phyloP scores from a whole-genome alignment of 129 eudicot genomes.

The Oenanthe sinensis region DNA sequence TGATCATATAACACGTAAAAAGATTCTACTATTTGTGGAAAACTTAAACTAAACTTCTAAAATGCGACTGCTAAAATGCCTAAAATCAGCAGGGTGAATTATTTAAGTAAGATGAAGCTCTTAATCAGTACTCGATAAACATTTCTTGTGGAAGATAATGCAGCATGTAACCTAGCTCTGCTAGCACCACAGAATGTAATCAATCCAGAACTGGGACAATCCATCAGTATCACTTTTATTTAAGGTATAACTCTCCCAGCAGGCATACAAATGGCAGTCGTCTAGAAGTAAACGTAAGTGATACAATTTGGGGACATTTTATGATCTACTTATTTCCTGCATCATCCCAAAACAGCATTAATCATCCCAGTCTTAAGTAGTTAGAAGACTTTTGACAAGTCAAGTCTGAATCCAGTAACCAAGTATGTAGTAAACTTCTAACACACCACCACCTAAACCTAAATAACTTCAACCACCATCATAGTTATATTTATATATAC shows the following conservation, averaged over 20 bases:
- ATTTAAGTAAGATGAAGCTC: not conserved
- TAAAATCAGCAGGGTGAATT: not conserved
- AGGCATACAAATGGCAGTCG: not conserved
- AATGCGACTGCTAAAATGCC: not conserved
- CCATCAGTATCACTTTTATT: not conserved
- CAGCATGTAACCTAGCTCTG: not conserved
- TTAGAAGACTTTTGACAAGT: not conserved
- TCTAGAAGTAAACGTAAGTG: not conserved
- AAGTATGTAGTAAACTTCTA: not conserved
- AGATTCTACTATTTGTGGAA: not conserved
- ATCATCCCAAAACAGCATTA: not conserved
- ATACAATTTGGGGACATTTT: not conserved
- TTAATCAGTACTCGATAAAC: not conserved
- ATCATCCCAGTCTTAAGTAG: not conserved
- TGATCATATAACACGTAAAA: slow-evolving; percentile 4
- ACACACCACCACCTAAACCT: not conserved
- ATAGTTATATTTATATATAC: too few species aligned
- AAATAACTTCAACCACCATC: not conserved
- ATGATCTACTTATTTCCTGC: not conserved
- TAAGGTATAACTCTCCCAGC: not conserved
- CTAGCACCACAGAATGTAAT: not conserved
- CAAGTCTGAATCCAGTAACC: not conserved
- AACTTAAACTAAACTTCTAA: not conserved
- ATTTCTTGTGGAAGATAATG: not conserved
- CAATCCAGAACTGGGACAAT: not conserved